Conservation (phyloP, 805 yeast species). For the Saccharomycopsis sp. region DNA sequence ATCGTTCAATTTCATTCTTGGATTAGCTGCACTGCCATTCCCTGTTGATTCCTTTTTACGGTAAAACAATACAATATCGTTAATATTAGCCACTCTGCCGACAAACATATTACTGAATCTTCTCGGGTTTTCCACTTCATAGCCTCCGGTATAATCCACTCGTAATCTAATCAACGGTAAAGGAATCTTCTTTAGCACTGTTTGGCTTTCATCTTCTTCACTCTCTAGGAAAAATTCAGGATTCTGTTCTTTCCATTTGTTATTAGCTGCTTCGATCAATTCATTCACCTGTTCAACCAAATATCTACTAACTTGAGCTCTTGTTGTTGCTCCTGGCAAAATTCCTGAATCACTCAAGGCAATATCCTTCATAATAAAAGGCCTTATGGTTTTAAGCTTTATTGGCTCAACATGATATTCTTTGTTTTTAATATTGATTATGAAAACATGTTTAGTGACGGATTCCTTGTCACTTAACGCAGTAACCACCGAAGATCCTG, state of each 20-base stretch:
- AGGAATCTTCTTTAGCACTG: conserved; percentile 33
- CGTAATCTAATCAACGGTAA: conserved; percentile 75
- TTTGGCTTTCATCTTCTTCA: conserved; percentile 23
- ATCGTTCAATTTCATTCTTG: conserved; percentile 21
- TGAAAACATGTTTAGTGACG: conserved; percentile 62
- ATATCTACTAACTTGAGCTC: conserved; percentile 52
- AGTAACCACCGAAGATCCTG: conserved; percentile 93
- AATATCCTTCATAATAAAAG: conserved; percentile 70
- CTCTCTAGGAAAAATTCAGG: conserved; percentile 27
- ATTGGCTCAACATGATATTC: conserved; percentile 54
- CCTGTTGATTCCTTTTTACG: conserved; percentile 36
- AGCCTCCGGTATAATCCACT: conserved; percentile 87
- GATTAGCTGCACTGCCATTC: conserved; percentile 11
- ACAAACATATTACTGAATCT: conserved; percentile 86
- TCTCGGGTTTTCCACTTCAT: conserved; percentile 84
- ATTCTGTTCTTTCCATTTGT: conserved; percentile 37
- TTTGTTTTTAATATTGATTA: conserved; percentile 56
- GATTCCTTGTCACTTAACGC: conserved; percentile 83
- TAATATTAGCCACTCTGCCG: conserved; percentile 85
- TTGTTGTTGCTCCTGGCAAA: conserved; percentile 53
- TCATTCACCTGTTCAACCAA: conserved; percentile 58
- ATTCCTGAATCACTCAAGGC: conserved; percentile 47
- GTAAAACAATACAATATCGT: conserved; percentile 72
- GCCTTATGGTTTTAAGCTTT: conserved; percentile 65
- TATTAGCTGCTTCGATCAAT: conserved; percentile 53